phyloP scores from a whole-genome alignment of 495 filamentous ascomycete species.

The Penicillium pulvis region DNA sequence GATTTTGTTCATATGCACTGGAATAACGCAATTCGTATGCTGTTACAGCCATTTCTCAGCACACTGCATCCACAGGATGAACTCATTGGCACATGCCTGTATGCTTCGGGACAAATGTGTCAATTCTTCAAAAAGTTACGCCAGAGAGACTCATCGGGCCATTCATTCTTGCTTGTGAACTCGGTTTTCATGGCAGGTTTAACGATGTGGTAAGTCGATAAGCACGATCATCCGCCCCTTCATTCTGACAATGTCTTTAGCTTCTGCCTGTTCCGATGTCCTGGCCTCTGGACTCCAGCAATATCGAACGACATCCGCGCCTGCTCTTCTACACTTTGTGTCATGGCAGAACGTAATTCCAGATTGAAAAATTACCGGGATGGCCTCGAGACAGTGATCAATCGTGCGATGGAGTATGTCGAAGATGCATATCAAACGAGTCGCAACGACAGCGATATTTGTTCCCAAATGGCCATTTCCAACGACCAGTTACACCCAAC shows the following conservation, averaged over 20 bases:
- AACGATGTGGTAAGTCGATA: conserved; percentile 34
- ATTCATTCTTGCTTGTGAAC: conserved; percentile 45
- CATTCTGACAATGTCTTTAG: conserved; percentile 11
- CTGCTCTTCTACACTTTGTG: conserved; percentile 41
- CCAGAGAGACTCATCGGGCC: conserved; percentile 39
- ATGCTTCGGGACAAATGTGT: conserved; percentile 42
- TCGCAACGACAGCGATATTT: background rate
- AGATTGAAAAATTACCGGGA: conserved; percentile 45
- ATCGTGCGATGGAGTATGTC: conserved; percentile 40
- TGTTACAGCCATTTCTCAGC: conserved; percentile 44
- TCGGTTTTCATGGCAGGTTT: conserved; percentile 45
- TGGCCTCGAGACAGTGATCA: conserved; percentile 41
- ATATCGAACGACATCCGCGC: conserved; percentile 45
- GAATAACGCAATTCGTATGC: conserved; percentile 39
- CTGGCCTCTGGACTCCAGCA: conserved; percentile 37
- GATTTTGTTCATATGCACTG: conserved; percentile 47
- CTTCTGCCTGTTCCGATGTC: conserved; percentile 30
- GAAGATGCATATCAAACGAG: conserved; percentile 2
- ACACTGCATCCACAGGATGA: conserved; percentile 34
- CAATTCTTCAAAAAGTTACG: conserved; percentile 45
- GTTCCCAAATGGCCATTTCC: background rate
- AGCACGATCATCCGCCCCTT: conserved; percentile 3
- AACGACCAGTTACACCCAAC: background rate
- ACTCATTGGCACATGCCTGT: conserved; percentile 31
- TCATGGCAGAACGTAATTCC: conserved; percentile 46